These are phyloP conservation scores for Phytophthora melonis DNA, from an alignment of 352 stramenopile genomes.

Conservation along the genomic window DNA sequence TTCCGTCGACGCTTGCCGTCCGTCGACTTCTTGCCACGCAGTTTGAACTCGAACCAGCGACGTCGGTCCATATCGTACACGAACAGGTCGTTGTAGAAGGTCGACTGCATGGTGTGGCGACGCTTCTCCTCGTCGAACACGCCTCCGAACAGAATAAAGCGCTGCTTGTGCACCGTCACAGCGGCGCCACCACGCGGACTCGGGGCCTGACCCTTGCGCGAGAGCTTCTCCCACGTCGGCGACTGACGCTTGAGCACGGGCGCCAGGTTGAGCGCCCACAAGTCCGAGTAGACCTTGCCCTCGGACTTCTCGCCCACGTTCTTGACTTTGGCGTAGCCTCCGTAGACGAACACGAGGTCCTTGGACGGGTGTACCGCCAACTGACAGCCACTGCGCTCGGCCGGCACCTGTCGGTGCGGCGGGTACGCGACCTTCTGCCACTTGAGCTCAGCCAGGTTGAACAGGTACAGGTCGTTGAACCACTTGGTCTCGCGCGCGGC, in stretches of 20 bases:
- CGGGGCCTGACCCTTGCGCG: conserved; percentile 88
- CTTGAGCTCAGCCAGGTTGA: conserved; percentile 91
- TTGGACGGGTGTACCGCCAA: conserved; percentile 85
- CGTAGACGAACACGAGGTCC: conserved; percentile 94
- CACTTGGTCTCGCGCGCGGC: conserved; percentile 89
- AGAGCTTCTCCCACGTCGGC: conserved; percentile 95
- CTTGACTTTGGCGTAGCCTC: conserved; percentile 96
- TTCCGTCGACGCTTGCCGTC: conserved; percentile 71
- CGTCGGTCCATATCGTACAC: conserved; percentile 97
- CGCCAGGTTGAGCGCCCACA: conserved; percentile 95
- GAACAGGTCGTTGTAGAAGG: conserved; percentile 98
- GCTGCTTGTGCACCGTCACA: conserved; percentile 94
- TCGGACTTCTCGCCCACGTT: conserved; percentile 92
- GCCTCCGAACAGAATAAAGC: conserved; percentile 97
- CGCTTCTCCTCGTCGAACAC: conserved; percentile 94
- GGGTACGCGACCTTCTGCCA: conserved; percentile 87
- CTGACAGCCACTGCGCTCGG: conserved; percentile 85
- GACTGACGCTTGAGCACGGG: conserved; percentile 89
- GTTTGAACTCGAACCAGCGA: conserved; percentile 94
- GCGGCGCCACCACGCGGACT: conserved; percentile 81
- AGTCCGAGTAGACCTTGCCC: conserved; percentile 95
- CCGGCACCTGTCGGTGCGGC: conserved; percentile 67
- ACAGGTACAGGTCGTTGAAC: conserved; percentile 97
- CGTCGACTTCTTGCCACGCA: conserved; percentile 87
- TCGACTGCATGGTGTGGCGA: conserved; percentile 82